Evolutionary conservation across 2,329 filamentous ascomycete genomes (phyloP).

Genomic region (Incumbomyces delicatus): DNA sequence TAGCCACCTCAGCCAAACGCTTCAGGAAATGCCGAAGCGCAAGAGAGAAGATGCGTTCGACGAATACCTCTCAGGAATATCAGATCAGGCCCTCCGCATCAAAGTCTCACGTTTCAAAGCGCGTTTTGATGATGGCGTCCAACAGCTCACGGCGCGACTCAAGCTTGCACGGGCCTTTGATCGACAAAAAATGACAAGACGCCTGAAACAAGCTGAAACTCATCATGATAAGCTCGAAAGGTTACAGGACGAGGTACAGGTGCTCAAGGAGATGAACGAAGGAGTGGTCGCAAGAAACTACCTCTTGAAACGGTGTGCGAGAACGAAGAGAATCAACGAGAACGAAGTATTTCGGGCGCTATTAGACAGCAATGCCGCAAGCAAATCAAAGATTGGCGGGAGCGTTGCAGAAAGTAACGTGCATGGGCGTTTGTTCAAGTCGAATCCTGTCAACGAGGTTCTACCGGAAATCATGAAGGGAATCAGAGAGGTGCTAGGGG

Average conservation of each 20-base stretch:
- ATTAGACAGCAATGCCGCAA: constrained; percentile 25
- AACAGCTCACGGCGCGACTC: constrained; percentile 42
- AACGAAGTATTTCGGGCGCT: constrained; percentile 38
- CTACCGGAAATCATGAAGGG: constrained; percentile 38
- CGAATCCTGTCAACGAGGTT: constrained; percentile 47
- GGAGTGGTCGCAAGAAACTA: constrained; percentile 42
- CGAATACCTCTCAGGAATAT: background rate
- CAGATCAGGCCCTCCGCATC: constrained; percentile 24
- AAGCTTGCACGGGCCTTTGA: constrained; percentile 53
- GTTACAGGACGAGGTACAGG: constrained; percentile 45
- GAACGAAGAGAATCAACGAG: constrained; percentile 48
- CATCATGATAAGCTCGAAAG: constrained; percentile 33
- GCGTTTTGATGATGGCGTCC: constrained; percentile 42
- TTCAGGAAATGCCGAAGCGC: constrained; percentile 19
- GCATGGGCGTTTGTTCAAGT: constrained; percentile 49
- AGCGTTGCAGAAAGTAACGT: constrained; percentile 47
- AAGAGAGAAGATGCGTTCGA: constrained; percentile 15
- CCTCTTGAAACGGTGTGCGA: constrained; percentile 46
- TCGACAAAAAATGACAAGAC: constrained; percentile 52
- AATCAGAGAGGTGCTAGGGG: constrained; percentile 30
- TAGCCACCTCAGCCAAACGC: too few relatives aligned
- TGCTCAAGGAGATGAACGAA: constrained; percentile 48
- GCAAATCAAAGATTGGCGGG: constrained; percentile 28
- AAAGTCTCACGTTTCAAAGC: constrained; percentile 32
- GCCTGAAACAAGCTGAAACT: constrained; percentile 45